Percentiles rank a stretch among this genome's conserved stretches.
Conservation (phyloP, 257 asterid genomes). For the Rauvolfia tetraphylla region DNA sequence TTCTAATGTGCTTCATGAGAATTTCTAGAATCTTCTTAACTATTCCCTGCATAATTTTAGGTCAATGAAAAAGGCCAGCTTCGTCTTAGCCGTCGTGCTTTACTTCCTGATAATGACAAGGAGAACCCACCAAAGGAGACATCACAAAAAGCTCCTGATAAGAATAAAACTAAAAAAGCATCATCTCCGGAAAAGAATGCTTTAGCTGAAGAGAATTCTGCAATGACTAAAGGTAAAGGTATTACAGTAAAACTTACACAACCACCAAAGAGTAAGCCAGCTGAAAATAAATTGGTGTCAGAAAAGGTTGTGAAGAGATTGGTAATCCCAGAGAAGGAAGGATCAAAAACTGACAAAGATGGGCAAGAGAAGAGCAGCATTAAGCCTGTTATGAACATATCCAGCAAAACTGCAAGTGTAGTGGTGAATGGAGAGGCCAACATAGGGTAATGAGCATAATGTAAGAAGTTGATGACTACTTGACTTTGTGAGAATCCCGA, state of each 20-base stretch:
- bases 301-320: slow-evolving; percentile 44
- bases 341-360: slow-evolving; percentile 32
- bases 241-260: slow-evolving; percentile 11
- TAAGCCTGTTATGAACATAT: slow-evolving; percentile 30
- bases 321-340: slow-evolving; percentile 41
- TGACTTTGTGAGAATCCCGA: neutral
- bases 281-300: slow-evolving; percentile 14
- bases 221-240: slow-evolving; percentile 25
- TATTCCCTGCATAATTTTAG: slow-evolving; percentile 25
- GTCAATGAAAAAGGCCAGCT: slow-evolving; percentile 96
- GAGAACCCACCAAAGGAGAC: slow-evolving; percentile 47
- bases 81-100: slow-evolving; percentile 86
- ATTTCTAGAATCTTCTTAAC: neutral
- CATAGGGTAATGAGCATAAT: slow-evolving; percentile 32
- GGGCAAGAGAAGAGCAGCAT: slow-evolving; percentile 37
- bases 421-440: slow-evolving; percentile 73
- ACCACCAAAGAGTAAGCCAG: slow-evolving; percentile 23
- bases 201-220: slow-evolving; percentile 28
- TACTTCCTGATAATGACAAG: slow-evolving; percentile 68
- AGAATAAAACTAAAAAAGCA: slow-evolving; percentile 36
- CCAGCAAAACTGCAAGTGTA: slow-evolving; percentile 43
- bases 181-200: slow-evolving; percentile 27
- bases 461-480: neutral
- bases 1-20: neutral
- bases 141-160: slow-evolving; percentile 36